Evolutionary conservation across 345 rosid species (phyloP), one percentile per base, ranked within the genome.

Genomic region (Rhizophora mangle): DNA sequence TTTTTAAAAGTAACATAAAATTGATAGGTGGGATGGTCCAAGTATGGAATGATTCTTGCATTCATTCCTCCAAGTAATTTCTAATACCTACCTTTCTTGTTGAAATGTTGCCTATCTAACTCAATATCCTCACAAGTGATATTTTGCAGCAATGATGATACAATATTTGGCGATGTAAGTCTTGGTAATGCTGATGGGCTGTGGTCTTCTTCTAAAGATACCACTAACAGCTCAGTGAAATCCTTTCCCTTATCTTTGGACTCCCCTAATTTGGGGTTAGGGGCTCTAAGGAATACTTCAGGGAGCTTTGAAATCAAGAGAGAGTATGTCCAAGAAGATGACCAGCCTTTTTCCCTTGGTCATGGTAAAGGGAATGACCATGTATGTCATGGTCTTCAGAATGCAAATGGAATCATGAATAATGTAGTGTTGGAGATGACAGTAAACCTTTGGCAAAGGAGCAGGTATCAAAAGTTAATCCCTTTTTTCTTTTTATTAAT

Each of bases 121-220:
- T 82, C 72, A 84, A 69, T 84, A 85, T 87, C 83, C 96, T 86
- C 89, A 86, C 96, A 90, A 95, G 91, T 83, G 87, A 67, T 90
- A 73, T 92, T 88, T 88, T 90, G 92, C 98, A 90, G 99, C 82
- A 87, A 86, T 77, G 99, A 89, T 80, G 92, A 85, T 79, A 84
- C 93, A 64, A 78, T 90, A 76, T 92, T 86, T 87, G 92, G 94
- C 67, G 75, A 83, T 82, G 90, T 63, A 73, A 87, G 76, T 82
- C 87, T 90, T 83, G 86, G 71, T 60, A 56, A 68, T 73, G 81
- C 85, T 71, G 89, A 87, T 78, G 95, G 85, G 80, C 80, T 90
- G 64, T 92, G 99, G 98, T 72, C 90, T 69, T 78, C 89, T 59
- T 80, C 92, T 54, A 87, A 87, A 84, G 87, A 86, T 81, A 80